Evolutionary conservation across 2,329 filamentous ascomycete species (phyloP), one percentile per base, ranked within the genome.

Genomic region (Fonsecaea nubica): DNA sequence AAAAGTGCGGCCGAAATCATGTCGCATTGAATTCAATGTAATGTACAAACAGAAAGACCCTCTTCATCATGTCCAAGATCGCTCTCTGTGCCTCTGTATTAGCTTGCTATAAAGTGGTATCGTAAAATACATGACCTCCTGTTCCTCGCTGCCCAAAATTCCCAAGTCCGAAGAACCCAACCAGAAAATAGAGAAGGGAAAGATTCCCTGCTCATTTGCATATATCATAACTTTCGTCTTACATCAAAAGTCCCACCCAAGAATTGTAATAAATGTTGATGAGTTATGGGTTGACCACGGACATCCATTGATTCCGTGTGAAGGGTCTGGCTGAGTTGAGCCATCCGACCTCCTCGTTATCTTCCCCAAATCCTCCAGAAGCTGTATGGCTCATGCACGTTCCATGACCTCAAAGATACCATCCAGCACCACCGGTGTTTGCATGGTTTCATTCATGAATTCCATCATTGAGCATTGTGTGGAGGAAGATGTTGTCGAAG

Each of bases 331-430:
- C 45, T 50, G 45, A 25, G 25, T 21, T 50, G 45, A 25, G 10
- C 3, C 45, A 9, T 12, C 45, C 12, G 18, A 21, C 18, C 21
- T 30, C 45, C 13, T 30, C 21, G 12, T 18, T 50, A 21, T 25
- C 25, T 21, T 25, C 12, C 42, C 4, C 42, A 21, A 8, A n/a
- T 48, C 4, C 38, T 48, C 42, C n/a, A 8, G 21, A 9, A 2
- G 42, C n/a, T 32, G 10, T 15, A n/a, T 6, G 38, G 21, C 45
- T 62, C 42, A 68, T 53, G 66, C 65, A 18, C 67, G 60, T 62
- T 82, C 80, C 79, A 82, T 78, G 36, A 82, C 79, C 72, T 82
- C 80, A 63, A 81, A 79, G 38, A 82, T 82, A 8, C 80, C 80
- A 15, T 80, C 80, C 77, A 82, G 79, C 30, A 82, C 80, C 68